A percentile compares a stretch with the other conserved stretches of the same genome.
Evolutionary conservation across 768 basidiomycete species (phyloP).

Genomic region (Mycena maculata): DNA sequence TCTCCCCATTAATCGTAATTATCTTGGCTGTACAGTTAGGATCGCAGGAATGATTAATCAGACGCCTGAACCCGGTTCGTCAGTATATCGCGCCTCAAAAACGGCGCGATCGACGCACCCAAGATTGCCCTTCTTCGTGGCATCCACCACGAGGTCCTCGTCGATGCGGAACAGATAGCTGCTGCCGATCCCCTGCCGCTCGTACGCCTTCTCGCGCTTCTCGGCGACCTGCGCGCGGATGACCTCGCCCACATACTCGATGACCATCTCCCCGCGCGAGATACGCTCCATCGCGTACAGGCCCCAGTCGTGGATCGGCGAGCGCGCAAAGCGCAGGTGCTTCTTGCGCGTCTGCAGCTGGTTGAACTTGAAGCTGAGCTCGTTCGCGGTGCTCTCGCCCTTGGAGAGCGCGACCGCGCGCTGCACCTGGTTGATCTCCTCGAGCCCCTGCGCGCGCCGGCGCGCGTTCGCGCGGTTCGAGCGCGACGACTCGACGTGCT

Average conservation of each 20-base stretch:
- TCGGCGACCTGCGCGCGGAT: slow-evolving; percentile 96
- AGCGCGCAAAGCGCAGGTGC: slow-evolving; percentile 93
- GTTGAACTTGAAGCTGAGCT: slow-evolving; percentile 95
- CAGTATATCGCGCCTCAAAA: slow-evolving; percentile 29
- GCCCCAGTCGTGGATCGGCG: slow-evolving; percentile 98
- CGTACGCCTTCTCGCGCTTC: slow-evolving; percentile 96
- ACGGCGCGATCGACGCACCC: slow-evolving; percentile 70
- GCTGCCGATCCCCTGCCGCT: slow-evolving; percentile 96
- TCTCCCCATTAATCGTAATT: slow-evolving; percentile 90
- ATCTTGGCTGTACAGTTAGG: slow-evolving; percentile 94
- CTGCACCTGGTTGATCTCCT: slow-evolving; percentile 94
- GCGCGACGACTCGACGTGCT: slow-evolving; percentile 79
- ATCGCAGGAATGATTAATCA: slow-evolving; percentile 99
- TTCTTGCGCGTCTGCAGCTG: slow-evolving; percentile 98
- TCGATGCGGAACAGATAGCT: slow-evolving; percentile 98
- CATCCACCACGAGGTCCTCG: slow-evolving; percentile 97
- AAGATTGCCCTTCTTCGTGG: slow-evolving; percentile 98
- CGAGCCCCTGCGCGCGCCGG: slow-evolving; percentile 90
- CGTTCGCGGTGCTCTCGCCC: slow-evolving; percentile 75
- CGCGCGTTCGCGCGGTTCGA: slow-evolving; percentile 94
- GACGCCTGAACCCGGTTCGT: slow-evolving; percentile 64
- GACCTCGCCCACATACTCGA: slow-evolving; percentile 99
- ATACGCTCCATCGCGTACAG: slow-evolving; percentile 98
- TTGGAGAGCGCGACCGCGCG: slow-evolving; percentile 80
- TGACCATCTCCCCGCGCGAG: slow-evolving; percentile 95